Evolutionary conservation across 73 alveolate species (phyloP), one percentile per base, ranked within the genome.

Genomic region (Diophrys appendiculata): DNA sequence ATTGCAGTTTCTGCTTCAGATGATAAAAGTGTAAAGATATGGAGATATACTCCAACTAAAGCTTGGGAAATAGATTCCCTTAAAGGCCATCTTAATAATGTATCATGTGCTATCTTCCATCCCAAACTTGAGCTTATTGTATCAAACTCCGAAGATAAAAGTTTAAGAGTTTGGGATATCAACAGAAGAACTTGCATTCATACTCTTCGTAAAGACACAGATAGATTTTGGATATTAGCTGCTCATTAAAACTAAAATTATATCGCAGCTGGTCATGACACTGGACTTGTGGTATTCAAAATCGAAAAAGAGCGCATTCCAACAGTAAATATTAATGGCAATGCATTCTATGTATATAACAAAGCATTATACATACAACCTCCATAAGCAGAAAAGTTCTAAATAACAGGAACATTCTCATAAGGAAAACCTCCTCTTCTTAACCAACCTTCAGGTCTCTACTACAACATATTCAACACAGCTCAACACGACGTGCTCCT

Each of bases 1-100:
- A n/a, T n/a, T n/a, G n/a, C n/a, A n/a, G 95, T 95, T 0, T 93
- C 98, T 14, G 96, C 98, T 5, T 97, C 98, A 69, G 99, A 97
- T 84, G 99, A 97, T 83, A 87, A 96, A 52, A 78, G 89, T 64
- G 91, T 97, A 64, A 83, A 92, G 85, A 89, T 97, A 65, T 97
- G 99, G 99, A 95, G 98, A 83, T 89, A 79, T 77, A 78, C 94
- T 32, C 96, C 92, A 43, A 89, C 95, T 54, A 90, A 89, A 72
- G 91, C 97, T 86, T 91, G 95, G 95, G 98, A 96, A 90, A 97
- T 96, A 89, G 99, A 97, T 77, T 80, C 97, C 0, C 91, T 97
- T 68, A 91, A 97, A 69, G 99, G 99, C 14, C 99, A 97, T 87
- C 86, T 90, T 69, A 97, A 97, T 87, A 97, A 97, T 73, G 99